Evolutionary conservation across 1,139 yeast species (phyloP).

Genomic region (Starmera stellimalicola): DNA sequence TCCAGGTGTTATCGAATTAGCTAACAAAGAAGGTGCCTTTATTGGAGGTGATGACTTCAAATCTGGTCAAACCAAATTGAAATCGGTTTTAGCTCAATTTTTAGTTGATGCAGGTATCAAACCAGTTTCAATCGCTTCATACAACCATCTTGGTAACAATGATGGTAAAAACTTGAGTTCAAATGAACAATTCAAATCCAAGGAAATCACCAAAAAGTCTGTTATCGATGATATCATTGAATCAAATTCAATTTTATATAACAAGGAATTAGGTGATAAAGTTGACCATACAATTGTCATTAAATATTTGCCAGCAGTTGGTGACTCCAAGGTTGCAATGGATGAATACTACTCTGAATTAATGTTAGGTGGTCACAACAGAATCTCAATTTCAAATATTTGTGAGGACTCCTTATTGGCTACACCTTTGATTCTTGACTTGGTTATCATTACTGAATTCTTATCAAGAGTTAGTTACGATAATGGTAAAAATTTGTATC

Average conservation of each 20-base stretch:
- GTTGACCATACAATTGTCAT: slow-evolving; percentile 95
- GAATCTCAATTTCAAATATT: slow-evolving; percentile 86
- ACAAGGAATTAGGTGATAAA: slow-evolving; percentile 65
- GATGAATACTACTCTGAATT: slow-evolving; percentile 95
- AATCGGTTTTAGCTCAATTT: slow-evolving; percentile 91
- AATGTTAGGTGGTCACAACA: slow-evolving; percentile 96
- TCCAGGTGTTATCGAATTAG: slow-evolving; percentile 88
- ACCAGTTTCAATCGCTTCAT: slow-evolving; percentile 89
- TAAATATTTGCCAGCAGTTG: slow-evolving; percentile 89
- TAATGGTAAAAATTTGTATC: slow-evolving; percentile 63
- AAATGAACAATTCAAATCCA: slow-evolving; percentile 88
- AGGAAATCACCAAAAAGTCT: slow-evolving; percentile 88
- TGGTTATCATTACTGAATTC: slow-evolving; percentile 85
- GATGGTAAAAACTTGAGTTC: slow-evolving; percentile 91
- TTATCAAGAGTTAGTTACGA: slow-evolving; percentile 78
- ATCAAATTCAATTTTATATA: slow-evolving; percentile 78
- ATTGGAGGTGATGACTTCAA: slow-evolving; percentile 98
- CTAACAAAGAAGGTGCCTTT: slow-evolving; percentile 66
- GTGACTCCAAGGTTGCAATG: slow-evolving; percentile 97
- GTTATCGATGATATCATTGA: slow-evolving; percentile 94
- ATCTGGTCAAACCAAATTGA: slow-evolving; percentile 92
- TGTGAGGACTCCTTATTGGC: slow-evolving; percentile 95
- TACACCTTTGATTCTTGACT: slow-evolving; percentile 87
- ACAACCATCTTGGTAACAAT: slow-evolving; percentile 94
- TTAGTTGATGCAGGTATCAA: slow-evolving; percentile 96